Percentiles rank a stretch among this genome's conserved stretches.
Evolutionary conservation across 2,329 filamentous ascomycete species (phyloP).

Genomic region (Aspergillus tubingensis): DNA sequence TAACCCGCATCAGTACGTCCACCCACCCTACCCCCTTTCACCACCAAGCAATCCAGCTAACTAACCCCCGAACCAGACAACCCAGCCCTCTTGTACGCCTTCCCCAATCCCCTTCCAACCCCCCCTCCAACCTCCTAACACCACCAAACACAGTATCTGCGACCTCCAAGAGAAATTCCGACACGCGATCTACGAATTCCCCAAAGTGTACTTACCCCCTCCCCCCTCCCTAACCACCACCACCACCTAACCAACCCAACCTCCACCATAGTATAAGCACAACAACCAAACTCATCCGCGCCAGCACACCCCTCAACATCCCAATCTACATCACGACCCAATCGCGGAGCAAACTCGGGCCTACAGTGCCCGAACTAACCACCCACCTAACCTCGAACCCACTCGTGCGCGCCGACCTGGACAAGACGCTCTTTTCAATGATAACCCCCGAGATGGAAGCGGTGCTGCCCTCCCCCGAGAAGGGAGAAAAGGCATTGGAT

Average conservation of each 20-base stretch:
- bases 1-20: slow-evolving; percentile 32
- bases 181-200: slow-evolving; percentile 77
- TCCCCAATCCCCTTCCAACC: neutral
- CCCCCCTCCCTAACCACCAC: neutral
- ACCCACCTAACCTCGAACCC: slow-evolving; percentile 40
- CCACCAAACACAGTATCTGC: slow-evolving; percentile 66
- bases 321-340: slow-evolving; percentile 88
- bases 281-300: slow-evolving; percentile 67
- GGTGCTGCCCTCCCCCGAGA: slow-evolving; percentile 31
- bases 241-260: neutral
- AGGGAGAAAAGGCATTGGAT: slow-evolving; percentile 49
- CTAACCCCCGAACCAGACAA: slow-evolving; percentile 36
- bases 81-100: slow-evolving; percentile 50
- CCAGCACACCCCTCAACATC: slow-evolving; percentile 56
- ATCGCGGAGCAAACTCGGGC: slow-evolving; percentile 73
- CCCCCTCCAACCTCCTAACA: neutral
- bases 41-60: slow-evolving; percentile 11
- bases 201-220: slow-evolving; percentile 64
- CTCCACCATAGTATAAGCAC: slow-evolving; percentile 59
- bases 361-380: slow-evolving; percentile 74
- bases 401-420: slow-evolving; percentile 58
- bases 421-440: slow-evolving; percentile 95
- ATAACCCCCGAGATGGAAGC: slow-evolving; percentile 66
- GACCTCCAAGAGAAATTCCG: slow-evolving; percentile 95
- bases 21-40: neutral